phyloP scores from a whole-genome alignment of 2,329 filamentous ascomycete species.

The Incumbomyces lentus region DNA sequence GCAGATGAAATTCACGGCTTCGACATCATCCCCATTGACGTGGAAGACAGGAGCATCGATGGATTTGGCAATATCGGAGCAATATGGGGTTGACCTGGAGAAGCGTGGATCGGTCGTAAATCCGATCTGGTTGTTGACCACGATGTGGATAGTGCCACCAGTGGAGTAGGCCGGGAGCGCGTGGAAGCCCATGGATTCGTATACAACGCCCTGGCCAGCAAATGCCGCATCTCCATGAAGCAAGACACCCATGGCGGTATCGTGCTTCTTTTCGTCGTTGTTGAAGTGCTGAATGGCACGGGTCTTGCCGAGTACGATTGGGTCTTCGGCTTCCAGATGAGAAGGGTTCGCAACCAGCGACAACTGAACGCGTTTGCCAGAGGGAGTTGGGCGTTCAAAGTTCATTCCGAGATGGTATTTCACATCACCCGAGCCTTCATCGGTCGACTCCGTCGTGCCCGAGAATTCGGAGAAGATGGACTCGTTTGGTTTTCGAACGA shows the following conservation, averaged over 20 bases:
- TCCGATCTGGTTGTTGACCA: slow-evolving; percentile 99
- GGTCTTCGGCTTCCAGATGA: slow-evolving; percentile 95
- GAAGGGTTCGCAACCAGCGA: slow-evolving; percentile 97
- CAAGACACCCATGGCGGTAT: slow-evolving; percentile 86
- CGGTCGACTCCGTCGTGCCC: slow-evolving; percentile 73
- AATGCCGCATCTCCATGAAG: slow-evolving; percentile 97
- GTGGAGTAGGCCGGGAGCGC: slow-evolving; percentile 92
- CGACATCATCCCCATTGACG: slow-evolving; percentile 96
- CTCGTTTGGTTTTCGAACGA: slow-evolving; percentile 97
- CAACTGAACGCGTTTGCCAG: slow-evolving; percentile 97
- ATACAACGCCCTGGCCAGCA: slow-evolving; percentile 91
- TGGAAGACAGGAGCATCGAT: slow-evolving; percentile 98
- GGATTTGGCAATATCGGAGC: slow-evolving; percentile 97
- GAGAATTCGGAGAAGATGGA: slow-evolving; percentile 99
- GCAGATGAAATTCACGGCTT: slow-evolving; percentile 96
- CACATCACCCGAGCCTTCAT: slow-evolving; percentile 96
- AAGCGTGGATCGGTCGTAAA: slow-evolving; percentile 98
- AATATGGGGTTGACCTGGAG: slow-evolving; percentile 94
- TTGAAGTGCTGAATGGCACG: slow-evolving; percentile 98
- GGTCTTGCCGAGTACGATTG: slow-evolving; percentile 93
- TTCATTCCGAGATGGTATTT: slow-evolving; percentile 99
- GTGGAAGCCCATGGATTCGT: slow-evolving; percentile 97
- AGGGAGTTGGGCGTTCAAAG: slow-evolving; percentile 95
- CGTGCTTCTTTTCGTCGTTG: slow-evolving; percentile 81
- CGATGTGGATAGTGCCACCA: slow-evolving; percentile 89